Evolutionary conservation across 208 protist species (phyloP), one percentile per base, ranked within the genome.

Genomic region (Leishmania braziliensis): DNA sequence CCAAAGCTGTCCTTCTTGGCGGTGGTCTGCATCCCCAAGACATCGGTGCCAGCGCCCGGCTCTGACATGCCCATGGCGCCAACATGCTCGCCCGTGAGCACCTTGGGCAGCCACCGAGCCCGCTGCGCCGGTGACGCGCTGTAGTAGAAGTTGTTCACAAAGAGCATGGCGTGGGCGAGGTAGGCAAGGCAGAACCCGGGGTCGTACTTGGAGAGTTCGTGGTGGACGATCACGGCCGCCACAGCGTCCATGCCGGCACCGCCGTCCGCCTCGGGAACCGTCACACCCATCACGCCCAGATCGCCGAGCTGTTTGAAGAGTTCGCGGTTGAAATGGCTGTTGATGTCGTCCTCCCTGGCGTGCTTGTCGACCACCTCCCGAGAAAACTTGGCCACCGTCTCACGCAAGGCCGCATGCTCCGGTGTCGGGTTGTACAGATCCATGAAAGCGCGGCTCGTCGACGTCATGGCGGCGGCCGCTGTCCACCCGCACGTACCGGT

Each of bases 31-130:
- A 99, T 99, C n/a, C 91, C 96, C 18, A 99, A 89, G 5, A 99
- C 98, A 79, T 99, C 98, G 0, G 97, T 99, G 43, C 98, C 98
- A 14, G 89, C 91, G 43, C 84, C 90, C 73, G 98, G 91, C 90
- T 99, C 99, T 46, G 87, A 95, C 98, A 99, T 99, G 36, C 96
- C 96, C 77, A 99, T 92, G n/a, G 97, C 98, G 10, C 98, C 99
- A 60, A 99, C 86, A 79, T 95, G 90, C 78, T 99, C 98, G 56
- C 99, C 99, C n/a, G 87, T 87, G 50, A 99, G 92, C 10, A 99
- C 90, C 85, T 98, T 96, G 36, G 91, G 90, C 33, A 96, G 84
- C 88, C 94, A 97, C 70, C 98, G 97, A 60, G 90, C 81, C 70
- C 98, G 98, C 89, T 99, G 98, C 60, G 83, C 86, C 43, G 91